These are phyloP conservation scores for Cerioporus squamosus DNA, from an alignment of 1,284 basidiomycete genomes.

Conservation along the genomic window DNA sequence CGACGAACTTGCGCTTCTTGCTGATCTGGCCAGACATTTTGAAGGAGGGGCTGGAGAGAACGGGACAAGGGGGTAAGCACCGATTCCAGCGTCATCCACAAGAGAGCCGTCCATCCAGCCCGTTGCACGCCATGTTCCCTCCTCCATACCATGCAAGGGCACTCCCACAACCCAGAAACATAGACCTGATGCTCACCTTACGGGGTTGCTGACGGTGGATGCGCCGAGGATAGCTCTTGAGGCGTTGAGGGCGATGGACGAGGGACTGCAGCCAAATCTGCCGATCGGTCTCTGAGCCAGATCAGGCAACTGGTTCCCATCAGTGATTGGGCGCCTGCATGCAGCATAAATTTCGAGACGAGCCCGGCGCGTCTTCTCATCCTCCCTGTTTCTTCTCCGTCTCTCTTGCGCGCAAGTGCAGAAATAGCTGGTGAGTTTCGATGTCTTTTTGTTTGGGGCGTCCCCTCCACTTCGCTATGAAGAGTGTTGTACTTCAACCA, in stretches of 20 bases:
- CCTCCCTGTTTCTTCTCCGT: background rate
- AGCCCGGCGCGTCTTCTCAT: background rate
- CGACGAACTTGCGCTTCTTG: constrained; percentile 98
- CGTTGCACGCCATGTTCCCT: background rate
- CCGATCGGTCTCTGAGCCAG: constrained; percentile 4
- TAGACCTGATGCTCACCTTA: constrained; percentile 22
- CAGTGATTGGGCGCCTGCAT: background rate
- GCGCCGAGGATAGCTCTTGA: constrained; percentile 24
- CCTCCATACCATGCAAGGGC: background rate
- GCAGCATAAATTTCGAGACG: constrained; percentile 16
- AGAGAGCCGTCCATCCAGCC: constrained; percentile 18
- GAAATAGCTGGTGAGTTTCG: constrained; percentile 1
- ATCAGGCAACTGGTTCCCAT: constrained; percentile 15
- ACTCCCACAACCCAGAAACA: background rate
- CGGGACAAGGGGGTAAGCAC: constrained; percentile 5
- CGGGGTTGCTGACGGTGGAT: constrained; percentile 22
- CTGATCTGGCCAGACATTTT: constrained; percentile 86
- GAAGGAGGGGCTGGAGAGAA: constrained; percentile 18
- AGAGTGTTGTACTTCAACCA: constrained; percentile 80
- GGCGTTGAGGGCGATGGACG: constrained; percentile 19
- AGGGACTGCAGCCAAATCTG: constrained; percentile 14
- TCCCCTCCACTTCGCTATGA: constrained; percentile 46
- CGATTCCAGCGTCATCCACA: constrained; percentile 14
- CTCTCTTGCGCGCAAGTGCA: background rate
- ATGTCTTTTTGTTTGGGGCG: background rate